Base-by-base conservation (phyloP, 192 early-diverging fungal species). In the Podila epicladia region DNA sequence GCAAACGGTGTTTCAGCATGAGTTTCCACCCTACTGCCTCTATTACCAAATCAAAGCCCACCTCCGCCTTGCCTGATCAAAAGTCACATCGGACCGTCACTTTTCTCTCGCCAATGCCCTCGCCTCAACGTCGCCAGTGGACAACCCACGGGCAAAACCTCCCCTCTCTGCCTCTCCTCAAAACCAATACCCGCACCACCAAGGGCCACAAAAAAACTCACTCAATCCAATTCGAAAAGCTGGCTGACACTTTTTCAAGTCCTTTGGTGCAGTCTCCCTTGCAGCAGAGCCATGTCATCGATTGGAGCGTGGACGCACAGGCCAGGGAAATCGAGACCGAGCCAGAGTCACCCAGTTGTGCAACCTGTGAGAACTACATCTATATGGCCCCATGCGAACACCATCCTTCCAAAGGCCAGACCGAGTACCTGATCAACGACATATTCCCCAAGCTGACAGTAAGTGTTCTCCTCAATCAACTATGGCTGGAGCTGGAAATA, bases 381-480 rank as follows among this genome's bases (percentile, higher is more conserved):
- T 80, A 80, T 37, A 80, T 66, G 22, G 77, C 77, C 4, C 77
- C 77, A 11, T 80, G 77, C 35, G 77, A 80, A 38, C 77, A 80
- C 58, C 77, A 80, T 19, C 77, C 77, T 24, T 80, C 66, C 45
- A 72, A 73, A 17, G 77, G 77, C 22, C 71, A 69, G 49, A 80
- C 71, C 0, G 77, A 80, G 57, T 80, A 80, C 50, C 77, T 80
- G 11, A 71, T 80, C 66, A 80, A 80, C 45, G 77, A 80, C 71
- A 80, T 80, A 71, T 72, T 80, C 67, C 77, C 77, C 28, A 80
- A 80, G 53, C 71, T 73, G 49, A 72, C 55, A 59, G 77, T 80
- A 80, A 80, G 77, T 80, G 12, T 26, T 35, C 9, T 6, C 35
- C 15, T 2, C 32, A 15, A 4, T 7, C 41, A 45, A 45, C 41